Evolutionary conservation across 2,329 filamentous ascomycete species (phyloP).

Genomic region (Trichoderma sp.): DNA sequence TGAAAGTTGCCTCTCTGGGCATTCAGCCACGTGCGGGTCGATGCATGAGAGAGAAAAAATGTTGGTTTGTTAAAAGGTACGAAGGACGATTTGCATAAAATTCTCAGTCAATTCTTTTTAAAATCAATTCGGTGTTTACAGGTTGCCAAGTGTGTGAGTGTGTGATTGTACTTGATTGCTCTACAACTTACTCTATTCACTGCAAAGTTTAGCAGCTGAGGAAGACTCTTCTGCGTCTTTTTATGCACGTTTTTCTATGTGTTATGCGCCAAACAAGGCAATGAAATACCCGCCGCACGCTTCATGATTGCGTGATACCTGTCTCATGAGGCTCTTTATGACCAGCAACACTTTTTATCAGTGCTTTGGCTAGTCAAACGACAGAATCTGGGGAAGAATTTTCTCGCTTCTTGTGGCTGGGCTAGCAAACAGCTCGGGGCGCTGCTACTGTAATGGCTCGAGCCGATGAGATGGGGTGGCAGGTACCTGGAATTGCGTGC

Average conservation of each 20-base stretch:
- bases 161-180: not conserved
- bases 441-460: not conserved
- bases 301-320: not conserved
- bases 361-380: not conserved
- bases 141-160: too few relatives aligned
- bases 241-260: not conserved
- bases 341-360: not conserved
- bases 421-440: constrained; percentile 16
- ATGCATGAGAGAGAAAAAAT: not conserved
- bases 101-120: not conserved
- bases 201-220: not conserved
- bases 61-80: not conserved
- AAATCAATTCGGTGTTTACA: not conserved
- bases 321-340: not conserved
- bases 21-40: constrained; percentile 10
- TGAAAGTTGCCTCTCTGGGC: constrained; percentile 11
- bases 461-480: not conserved
- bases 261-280: not conserved
- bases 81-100: not conserved
- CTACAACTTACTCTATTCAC: not conserved
- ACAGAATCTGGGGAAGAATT: constrained; percentile 9
- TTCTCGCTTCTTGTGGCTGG: constrained; percentile 15
- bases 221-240: not conserved
- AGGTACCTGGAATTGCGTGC: not conserved
- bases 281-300: not conserved